These are phyloP conservation scores for Streptanthus diversifolius DNA, from an alignment of 345 rosid species.

Conservation along the genomic window DNA sequence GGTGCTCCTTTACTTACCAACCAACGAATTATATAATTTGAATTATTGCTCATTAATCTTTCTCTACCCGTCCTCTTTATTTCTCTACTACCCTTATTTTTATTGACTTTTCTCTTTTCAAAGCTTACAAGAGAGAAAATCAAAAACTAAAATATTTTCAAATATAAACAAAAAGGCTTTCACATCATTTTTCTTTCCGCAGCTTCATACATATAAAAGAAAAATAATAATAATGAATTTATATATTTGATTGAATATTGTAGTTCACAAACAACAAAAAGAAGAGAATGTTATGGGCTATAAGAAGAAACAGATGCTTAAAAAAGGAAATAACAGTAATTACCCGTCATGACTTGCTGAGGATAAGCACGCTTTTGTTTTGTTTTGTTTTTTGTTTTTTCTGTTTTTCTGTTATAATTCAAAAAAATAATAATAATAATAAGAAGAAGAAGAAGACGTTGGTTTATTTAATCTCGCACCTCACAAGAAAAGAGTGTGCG, in stretches of 20 bases:
- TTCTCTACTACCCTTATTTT: background rate
- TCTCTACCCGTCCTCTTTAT: background rate
- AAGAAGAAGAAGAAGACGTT: constrained; percentile 1
- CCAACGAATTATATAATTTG: constrained; percentile 10
- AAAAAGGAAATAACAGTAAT: constrained; percentile 19
- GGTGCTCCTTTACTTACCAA: constrained; percentile 28
- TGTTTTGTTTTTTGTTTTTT: background rate
- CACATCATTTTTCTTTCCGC: background rate
- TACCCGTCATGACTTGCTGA: background rate
- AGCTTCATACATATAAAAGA: background rate
- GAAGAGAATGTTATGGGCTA: background rate
- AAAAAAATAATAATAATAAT: background rate
- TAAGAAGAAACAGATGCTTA: background rate
- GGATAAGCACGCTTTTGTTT: background rate
- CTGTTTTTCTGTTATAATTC: background rate
- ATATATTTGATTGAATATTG: background rate
- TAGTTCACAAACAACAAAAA: constrained; percentile 1
- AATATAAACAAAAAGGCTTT: background rate
- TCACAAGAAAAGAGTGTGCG: background rate
- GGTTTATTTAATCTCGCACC: constrained; percentile 26
- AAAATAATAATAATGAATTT: background rate
- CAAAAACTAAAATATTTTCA: background rate
- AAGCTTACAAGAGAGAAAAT: background rate
- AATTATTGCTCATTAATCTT: constrained; percentile 5
- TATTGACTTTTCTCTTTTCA: background rate